Percentiles rank a stretch among this genome's conserved stretches.
These are phyloP conservation scores for Aspergillus nomiae DNA, from an alignment of 2,329 filamentous ascomycete species.

Conservation along the genomic window DNA sequence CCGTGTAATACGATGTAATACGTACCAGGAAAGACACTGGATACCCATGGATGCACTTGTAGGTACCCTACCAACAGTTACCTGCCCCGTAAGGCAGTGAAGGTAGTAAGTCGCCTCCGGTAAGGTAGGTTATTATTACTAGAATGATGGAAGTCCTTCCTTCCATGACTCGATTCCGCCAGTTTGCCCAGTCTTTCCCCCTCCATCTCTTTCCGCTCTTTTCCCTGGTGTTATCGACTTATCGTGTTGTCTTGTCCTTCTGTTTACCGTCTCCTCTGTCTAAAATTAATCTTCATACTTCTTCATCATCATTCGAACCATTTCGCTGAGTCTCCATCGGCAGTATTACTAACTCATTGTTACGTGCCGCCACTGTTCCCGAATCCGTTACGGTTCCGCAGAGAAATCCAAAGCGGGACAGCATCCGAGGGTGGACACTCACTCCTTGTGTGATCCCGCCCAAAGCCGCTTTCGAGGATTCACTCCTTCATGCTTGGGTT, in stretches of 20 bases:
- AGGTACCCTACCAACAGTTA: not conserved
- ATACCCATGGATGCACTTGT: not conserved
- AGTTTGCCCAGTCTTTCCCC: constrained; percentile 1
- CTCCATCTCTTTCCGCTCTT: constrained; percentile 1
- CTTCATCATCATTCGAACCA: not conserved
- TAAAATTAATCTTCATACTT: not conserved
- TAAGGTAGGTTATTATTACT: not conserved
- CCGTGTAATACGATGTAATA: not conserved
- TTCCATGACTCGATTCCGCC: constrained; percentile 4
- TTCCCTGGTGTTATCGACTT: not conserved
- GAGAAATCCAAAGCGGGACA: constrained; percentile 39
- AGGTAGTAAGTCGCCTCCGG: not conserved
- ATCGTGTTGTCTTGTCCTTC: not conserved
- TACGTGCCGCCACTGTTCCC: constrained; percentile 32
- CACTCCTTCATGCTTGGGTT: constrained; percentile 56
- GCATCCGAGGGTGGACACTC: constrained; percentile 39
- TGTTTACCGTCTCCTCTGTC: not conserved
- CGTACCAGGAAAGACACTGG: no score
- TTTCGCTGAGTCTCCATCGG: constrained; percentile 5
- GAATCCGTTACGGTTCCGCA: constrained; percentile 33
- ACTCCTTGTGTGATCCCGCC: constrained; percentile 29
- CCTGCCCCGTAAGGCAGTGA: not conserved
- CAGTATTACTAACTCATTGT: constrained; percentile 8
- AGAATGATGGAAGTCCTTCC: not conserved
- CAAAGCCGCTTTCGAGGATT: constrained; percentile 34